Evolutionary conservation across 805 yeast species (phyloP).

Genomic region (Nakazawaea pomicola): DNA sequence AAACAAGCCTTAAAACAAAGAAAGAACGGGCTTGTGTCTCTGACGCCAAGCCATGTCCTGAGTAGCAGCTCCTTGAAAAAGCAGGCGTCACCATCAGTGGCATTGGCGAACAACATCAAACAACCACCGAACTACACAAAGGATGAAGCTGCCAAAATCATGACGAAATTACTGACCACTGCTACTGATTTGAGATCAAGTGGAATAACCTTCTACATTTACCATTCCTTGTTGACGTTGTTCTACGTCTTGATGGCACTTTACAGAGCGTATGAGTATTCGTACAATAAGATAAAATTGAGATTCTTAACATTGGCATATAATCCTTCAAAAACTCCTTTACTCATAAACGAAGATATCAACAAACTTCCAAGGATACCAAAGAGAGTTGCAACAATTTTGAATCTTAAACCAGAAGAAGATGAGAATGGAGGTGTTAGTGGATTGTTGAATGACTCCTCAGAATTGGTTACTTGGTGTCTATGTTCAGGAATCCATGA

Average conservation of each 20-base stretch:
- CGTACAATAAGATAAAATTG: conserved; percentile 48
- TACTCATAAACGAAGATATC: conserved; percentile 80
- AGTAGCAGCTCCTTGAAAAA: too few species aligned
- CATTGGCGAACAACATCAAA: too few species aligned
- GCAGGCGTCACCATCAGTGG: too few species aligned
- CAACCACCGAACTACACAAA: too few species aligned
- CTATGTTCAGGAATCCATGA: conserved; percentile 78
- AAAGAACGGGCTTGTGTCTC: too few species aligned
- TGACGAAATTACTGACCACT: not conserved
- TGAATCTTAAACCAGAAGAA: conserved; percentile 66
- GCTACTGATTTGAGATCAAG: not conserved
- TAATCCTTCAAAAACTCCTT: conserved; percentile 74
- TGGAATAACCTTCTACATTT: conserved; percentile 27
- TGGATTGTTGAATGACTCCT: conserved; percentile 70
- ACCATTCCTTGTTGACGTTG: conserved; percentile 44
- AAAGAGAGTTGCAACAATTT: conserved; percentile 65
- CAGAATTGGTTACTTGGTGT: conserved; percentile 83
- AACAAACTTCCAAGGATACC: conserved; percentile 72
- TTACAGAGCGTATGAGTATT: conserved; percentile 45
- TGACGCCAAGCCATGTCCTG: too few species aligned
- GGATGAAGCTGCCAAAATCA: not conserved
- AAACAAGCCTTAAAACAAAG: conserved; percentile 1
- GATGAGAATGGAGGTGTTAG: conserved; percentile 88
- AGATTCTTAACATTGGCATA: conserved; percentile 59
- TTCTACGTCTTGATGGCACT: conserved; percentile 54